Evolutionary conservation across 148 eudicot species (phyloP).

Genomic region (Chenopodium suecicum): DNA sequence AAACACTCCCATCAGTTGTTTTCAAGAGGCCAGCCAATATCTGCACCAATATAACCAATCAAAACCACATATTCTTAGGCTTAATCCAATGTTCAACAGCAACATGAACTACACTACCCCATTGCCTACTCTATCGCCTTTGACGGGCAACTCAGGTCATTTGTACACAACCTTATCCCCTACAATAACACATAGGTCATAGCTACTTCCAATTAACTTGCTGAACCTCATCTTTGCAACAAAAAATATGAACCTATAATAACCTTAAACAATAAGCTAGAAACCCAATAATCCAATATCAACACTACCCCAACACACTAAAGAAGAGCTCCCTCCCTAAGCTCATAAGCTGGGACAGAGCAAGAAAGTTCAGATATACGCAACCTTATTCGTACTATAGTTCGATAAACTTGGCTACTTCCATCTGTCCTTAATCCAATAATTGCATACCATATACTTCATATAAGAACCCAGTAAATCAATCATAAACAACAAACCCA

Average conservation of each 20-base stretch:
- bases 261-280: slow-evolving; percentile 5
- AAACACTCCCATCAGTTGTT: slow-evolving; percentile 61
- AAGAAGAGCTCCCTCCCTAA: too few relatives aligned
- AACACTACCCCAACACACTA: neutral
- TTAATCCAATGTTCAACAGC: neutral
- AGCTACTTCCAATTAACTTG: neutral
- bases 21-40: slow-evolving; percentile 82
- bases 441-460: neutral
- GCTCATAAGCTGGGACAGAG: too few relatives aligned
- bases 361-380: neutral
- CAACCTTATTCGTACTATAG: neutral
- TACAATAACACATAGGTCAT: neutral
- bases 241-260: too few relatives aligned
- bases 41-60: slow-evolving; percentile 36
- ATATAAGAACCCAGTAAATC: neutral
- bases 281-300: neutral
- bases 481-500: neutral
- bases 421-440: neutral
- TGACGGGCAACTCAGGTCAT: neutral
- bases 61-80: neutral
- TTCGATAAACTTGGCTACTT: neutral
- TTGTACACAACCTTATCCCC: neutral
- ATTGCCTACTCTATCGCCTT: neutral
- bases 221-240: neutral
- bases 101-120: neutral